phyloP scores from a whole-genome alignment of 1,284 basidiomycete species.

The Rhodotorula sp. region DNA sequence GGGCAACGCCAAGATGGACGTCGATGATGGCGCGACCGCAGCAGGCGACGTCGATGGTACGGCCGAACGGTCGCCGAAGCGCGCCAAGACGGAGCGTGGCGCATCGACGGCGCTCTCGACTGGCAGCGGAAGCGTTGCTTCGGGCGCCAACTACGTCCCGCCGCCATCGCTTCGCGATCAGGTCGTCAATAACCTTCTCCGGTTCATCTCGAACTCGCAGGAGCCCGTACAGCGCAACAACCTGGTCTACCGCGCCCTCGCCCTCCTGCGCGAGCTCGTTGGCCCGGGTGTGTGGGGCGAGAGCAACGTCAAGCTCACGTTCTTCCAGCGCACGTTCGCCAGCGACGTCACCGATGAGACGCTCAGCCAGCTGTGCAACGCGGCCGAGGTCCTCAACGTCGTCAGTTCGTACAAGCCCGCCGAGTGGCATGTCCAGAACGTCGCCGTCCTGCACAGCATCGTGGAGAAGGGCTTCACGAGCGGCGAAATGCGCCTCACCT shows the following conservation, averaged over 20 bases:
- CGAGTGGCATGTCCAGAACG: constrained; percentile 77
- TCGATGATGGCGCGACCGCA: constrained; percentile 44
- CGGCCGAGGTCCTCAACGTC: constrained; percentile 86
- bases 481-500: constrained; percentile 74
- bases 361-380: constrained; percentile 72
- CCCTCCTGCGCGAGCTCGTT: constrained; percentile 77
- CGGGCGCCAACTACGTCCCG: constrained; percentile 39
- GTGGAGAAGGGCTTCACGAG: constrained; percentile 67
- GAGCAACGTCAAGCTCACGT: constrained; percentile 86
- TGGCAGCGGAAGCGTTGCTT: constrained; percentile 35
- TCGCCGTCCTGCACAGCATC: constrained; percentile 78
- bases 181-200: constrained; percentile 86
- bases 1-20: constrained; percentile 48
- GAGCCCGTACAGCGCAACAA: constrained; percentile 67
- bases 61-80: constrained; percentile 50
- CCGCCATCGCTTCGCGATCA: constrained; percentile 80
- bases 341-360: constrained; percentile 72
- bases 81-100: constrained; percentile 54
- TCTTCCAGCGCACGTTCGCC: constrained; percentile 73
- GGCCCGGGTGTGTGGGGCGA: constrained; percentile 86
- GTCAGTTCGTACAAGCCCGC: constrained; percentile 81
- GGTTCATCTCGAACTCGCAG: constrained; percentile 71
- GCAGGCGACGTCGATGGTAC: background rate
- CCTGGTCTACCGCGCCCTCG: constrained; percentile 74
- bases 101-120: constrained; percentile 53